Base-by-base conservation (phyloP, 2,329 filamentous ascomycete species). In the Sporothrix schenckii region DNA sequence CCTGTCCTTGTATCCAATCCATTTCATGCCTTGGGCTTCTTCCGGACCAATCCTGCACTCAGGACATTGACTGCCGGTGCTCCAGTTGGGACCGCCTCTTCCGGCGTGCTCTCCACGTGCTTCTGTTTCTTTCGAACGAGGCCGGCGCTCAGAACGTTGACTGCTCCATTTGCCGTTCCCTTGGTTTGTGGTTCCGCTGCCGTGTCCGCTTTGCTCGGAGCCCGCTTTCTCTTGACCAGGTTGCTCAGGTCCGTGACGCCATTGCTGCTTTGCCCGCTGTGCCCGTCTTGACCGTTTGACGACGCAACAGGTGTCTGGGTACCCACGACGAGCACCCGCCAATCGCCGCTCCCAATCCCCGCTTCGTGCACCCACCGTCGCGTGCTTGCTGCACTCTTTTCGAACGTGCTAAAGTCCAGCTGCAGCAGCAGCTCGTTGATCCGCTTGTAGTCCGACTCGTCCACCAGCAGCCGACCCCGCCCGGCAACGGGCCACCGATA, bases 321-420 rank as follows among this genome's bases (percentile, higher is more conserved):
- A 0, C 88, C 88, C 3, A 79, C 77, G 1, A 90, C 79, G 0
- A 80, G 78, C 10, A 83, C 76, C 0, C 86, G 85, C 87, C 87
- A 90, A 24, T 78, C 75, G 0, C 81, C 78, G 0, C 81, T 78
- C 0, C 85, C 84, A 70, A 83, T 81, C 19, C 85, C 86, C 0
- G 90, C 87, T 76, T 94, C 91, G 16, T 84, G 84, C 56, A 89
- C 83, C 91, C 92, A 95, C 68, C 90, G 87, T 67, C 79, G 81
- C 2, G 91, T 92, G 75, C 91, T 92, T 44, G 83, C 82, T 1
- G 81, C 81, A 0, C 90, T 89, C 63, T 90, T 86, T 13, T 87
- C 85, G 3, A 88, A 79, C 10, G 85, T 90, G 0, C 87, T 84
- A 78, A 95, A 95, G 77, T 93, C 91, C 0, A 93, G 85, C 71